Percentiles rank a stretch among this genome's conserved stretches.
These are phyloP conservation scores for Isoetes engelmannii DNA, from an alignment of 83 land plant species.

Conservation along the genomic window DNA sequence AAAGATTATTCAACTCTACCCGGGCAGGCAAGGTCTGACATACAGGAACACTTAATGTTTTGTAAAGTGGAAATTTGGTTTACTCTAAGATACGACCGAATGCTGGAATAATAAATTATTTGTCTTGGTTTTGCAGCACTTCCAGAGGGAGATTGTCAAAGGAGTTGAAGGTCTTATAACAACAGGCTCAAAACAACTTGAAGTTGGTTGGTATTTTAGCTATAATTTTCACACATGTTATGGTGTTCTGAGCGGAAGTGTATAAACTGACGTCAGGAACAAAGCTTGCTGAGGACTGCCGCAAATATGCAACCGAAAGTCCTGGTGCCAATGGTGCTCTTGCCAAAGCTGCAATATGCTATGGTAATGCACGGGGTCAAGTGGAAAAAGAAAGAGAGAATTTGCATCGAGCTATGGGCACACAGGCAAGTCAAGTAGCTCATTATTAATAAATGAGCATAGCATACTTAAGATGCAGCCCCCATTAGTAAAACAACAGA, in stretches of 20 bases:
- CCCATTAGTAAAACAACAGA: too few species aligned
- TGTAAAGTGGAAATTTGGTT: too few species aligned
- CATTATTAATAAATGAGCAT: too few species aligned
- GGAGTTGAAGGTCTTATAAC: constrained; percentile 66
- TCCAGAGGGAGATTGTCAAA: constrained; percentile 77
- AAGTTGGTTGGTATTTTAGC: constrained; percentile 45
- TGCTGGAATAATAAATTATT: not conserved
- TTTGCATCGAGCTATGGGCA: constrained; percentile 50
- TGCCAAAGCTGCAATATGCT: constrained; percentile 50
- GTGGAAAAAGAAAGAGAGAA: constrained; percentile 72
- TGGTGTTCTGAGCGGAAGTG: too few species aligned
- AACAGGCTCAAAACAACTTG: constrained; percentile 63
- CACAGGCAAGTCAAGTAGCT: constrained; percentile 41
- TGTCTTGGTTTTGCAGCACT: constrained; percentile 48
- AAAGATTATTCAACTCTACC: constrained; percentile 52
- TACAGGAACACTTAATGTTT: not conserved
- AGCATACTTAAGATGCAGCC: too few species aligned
- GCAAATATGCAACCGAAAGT: constrained; percentile 65
- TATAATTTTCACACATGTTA: too few species aligned
- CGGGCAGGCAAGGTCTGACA: constrained; percentile 67
- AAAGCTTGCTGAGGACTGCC: constrained; percentile 74
- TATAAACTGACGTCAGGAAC: constrained; percentile 29
- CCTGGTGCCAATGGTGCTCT: constrained; percentile 41
- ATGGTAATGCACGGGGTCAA: constrained; percentile 46
- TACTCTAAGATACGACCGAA: too few species aligned